Conservation (phyloP, 192 early-diverging fungal species). For the Coemansia javaensis region DNA sequence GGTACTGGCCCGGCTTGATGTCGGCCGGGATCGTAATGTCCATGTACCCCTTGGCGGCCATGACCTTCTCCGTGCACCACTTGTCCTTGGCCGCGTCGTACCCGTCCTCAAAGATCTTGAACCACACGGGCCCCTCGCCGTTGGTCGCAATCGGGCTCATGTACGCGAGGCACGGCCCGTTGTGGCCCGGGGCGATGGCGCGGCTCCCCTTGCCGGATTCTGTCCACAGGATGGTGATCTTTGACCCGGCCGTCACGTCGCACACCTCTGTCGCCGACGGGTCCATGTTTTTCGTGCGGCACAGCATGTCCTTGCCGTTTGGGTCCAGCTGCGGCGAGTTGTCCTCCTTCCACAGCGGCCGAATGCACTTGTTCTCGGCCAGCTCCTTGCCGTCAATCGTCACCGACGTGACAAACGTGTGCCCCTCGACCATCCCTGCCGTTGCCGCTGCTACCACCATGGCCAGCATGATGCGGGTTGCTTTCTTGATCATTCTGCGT, state of each 20-base stretch:
- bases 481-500: too few species aligned
- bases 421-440: neutral
- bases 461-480: too few species aligned
- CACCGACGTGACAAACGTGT: neutral
- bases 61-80: conserved; percentile 36
- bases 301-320: neutral
- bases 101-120: conserved; percentile 35
- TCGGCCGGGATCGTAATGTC: conserved; percentile 22
- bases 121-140: conserved; percentile 21
- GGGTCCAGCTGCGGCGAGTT: conserved; percentile 1
- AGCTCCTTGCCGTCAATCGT: neutral
- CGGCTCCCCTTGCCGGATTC: neutral
- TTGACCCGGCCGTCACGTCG: conserved; percentile 2
- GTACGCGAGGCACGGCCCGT: conserved; percentile 23
- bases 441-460: too few species aligned
- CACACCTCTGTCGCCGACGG: neutral
- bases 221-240: conserved; percentile 1
- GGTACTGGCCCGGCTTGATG: conserved; percentile 12
- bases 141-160: conserved; percentile 14
- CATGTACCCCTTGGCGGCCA: conserved; percentile 13
- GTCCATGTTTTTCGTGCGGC: conserved; percentile 2
- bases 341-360: neutral
- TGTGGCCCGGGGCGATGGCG: conserved; percentile 10
- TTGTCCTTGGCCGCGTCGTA: conserved; percentile 11
- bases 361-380: conserved; percentile 3